Evolutionary conservation across 305 asterid genomes (phyloP), one percentile per base, ranked within the genome.

Genomic region (Striga hermonthica): DNA sequence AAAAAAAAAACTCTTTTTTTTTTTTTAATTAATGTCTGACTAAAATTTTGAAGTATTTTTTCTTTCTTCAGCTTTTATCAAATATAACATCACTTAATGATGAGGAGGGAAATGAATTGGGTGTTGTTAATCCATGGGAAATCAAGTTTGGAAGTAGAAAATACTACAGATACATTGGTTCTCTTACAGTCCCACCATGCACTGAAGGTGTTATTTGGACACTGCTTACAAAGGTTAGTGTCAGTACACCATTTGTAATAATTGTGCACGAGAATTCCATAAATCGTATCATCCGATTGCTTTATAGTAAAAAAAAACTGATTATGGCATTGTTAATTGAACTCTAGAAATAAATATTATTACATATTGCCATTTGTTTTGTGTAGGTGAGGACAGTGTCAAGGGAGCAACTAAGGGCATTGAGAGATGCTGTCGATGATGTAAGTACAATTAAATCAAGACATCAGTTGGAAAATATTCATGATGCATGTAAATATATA

Each of bases 171-270:
- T 89, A 84, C 63, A 56, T 80, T 43, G 96, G 96, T 22, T 89
- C 96, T 49, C 85, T 89, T 40, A 83, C 96, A 2, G 71, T 73
- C 78, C 96, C 96, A 0, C 95, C 96, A 14, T 86, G 96, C 79
- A 76, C 93, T 0, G 87, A 89, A 68, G 90, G 89, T 13, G 81
- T 86, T 55, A 0, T 72, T 54, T 89, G 95, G 96, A 83, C 79
- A 48, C 16, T 89, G 9, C 60, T 79, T 56, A 53, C 53, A 6
- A 80, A 79, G 92, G 96, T 83, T 12, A n/a, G 72, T 22, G 31
- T 22, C 31, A 22, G 1, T 22, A 22, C 31, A 22, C 31, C 31
- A 22, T 22, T 22, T 22, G 31, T 22, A 2, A 22, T 22, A 22
- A 22, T 22, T 22, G 2, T 22, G 31, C 1, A 22, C 2, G 31